Evolutionary conservation across 805 yeast species (phyloP).

Genomic region (Candida nitratophila): DNA sequence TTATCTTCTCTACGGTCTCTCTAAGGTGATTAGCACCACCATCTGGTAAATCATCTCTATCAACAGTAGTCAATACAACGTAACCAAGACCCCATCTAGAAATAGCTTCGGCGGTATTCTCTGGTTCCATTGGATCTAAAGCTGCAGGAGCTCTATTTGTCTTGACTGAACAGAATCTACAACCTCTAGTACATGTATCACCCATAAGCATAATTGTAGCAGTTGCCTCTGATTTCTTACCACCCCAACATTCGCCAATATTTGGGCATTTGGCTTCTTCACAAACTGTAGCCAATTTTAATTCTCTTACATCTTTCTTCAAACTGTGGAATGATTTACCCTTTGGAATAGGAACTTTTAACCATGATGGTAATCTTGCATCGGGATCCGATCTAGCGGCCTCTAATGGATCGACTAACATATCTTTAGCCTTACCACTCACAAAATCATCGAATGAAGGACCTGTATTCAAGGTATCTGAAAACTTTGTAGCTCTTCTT

Average conservation of each 20-base stretch:
- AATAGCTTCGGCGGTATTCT: slow-evolving; percentile 95
- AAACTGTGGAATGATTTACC: slow-evolving; percentile 77
- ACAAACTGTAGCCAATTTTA: slow-evolving; percentile 91
- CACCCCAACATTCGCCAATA: slow-evolving; percentile 99
- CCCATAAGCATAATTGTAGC: slow-evolving; percentile 98
- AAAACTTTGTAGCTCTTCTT: slow-evolving; percentile 51
- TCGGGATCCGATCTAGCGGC: slow-evolving; percentile 61
- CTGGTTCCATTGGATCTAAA: slow-evolving; percentile 95
- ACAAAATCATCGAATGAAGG: slow-evolving; percentile 93
- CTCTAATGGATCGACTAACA: slow-evolving; percentile 68
- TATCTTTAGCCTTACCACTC: slow-evolving; percentile 67
- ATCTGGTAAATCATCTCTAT: slow-evolving; percentile 87
- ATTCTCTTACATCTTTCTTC: slow-evolving; percentile 80
- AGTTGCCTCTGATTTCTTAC: slow-evolving; percentile 86
- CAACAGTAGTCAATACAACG: slow-evolving; percentile 95
- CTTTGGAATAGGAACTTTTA: slow-evolving; percentile 94
- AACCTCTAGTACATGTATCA: slow-evolving; percentile 99
- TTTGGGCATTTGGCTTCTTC: slow-evolving; percentile 99
- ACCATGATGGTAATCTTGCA: slow-evolving; percentile 83
- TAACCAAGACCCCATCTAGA: slow-evolving; percentile 98
- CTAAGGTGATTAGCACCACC: slow-evolving; percentile 93
- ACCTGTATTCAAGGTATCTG: slow-evolving; percentile 69
- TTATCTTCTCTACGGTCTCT: slow-evolving; percentile 78
- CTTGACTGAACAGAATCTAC: slow-evolving; percentile 95
- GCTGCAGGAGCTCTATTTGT: slow-evolving; percentile 82